phyloP scores from a whole-genome alignment of 306 rosid species.

The Pueraria montana region DNA sequence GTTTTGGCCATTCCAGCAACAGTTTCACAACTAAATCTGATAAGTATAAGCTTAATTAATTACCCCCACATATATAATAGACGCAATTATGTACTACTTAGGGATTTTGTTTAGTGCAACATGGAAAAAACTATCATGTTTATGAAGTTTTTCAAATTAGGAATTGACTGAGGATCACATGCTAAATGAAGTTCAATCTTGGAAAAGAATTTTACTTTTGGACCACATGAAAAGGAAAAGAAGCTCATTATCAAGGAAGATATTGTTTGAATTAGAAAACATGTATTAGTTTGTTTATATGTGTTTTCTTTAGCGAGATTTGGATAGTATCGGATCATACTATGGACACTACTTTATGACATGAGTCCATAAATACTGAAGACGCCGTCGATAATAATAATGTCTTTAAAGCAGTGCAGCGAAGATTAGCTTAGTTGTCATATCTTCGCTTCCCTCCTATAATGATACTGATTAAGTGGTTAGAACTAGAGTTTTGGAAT shows the following conservation, averaged over 20 bases:
- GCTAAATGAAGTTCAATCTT: neutral
- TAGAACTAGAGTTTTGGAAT: neutral
- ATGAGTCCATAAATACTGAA: neutral
- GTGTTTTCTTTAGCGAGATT: neutral
- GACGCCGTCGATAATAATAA: neutral
- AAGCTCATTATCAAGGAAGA: neutral
- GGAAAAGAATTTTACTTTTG: neutral
- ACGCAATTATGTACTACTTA: neutral
- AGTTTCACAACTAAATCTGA: neutral
- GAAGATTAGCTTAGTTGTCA: slow-evolving; percentile 50
- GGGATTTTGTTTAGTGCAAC: neutral
- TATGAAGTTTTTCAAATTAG: neutral
- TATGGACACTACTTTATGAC: neutral
- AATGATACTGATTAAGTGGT: slow-evolving; percentile 7
- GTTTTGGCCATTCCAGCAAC: neutral
- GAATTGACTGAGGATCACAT: neutral
- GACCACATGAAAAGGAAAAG: neutral
- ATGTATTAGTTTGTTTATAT: neutral
- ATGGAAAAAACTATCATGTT: neutral
- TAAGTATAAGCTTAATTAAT: neutral
- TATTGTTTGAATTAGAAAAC: neutral
- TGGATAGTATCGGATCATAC: neutral
- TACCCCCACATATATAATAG: neutral
- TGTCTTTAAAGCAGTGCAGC: slow-evolving; percentile 21
- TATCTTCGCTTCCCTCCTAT: slow-evolving; percentile 15